These are phyloP conservation scores for Gynostemma pentaphyllum DNA, from an alignment of 306 rosid genomes.

Conservation along the genomic window DNA sequence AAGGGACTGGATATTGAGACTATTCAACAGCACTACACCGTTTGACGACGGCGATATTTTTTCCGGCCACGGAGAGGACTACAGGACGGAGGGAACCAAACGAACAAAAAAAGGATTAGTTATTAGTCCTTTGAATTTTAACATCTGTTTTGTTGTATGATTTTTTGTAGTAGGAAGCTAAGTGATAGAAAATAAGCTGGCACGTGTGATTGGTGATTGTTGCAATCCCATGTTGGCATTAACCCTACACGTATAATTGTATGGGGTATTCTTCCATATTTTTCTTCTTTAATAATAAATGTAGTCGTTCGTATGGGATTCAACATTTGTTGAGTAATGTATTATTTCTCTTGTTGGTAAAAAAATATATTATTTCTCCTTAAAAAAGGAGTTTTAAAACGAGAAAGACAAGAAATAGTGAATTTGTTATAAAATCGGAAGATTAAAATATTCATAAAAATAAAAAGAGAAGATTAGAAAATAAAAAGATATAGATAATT, in stretches of 20 bases:
- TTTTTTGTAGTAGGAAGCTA: background rate
- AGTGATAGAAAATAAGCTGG: constrained; percentile 2
- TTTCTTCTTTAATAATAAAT: background rate
- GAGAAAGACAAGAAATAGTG: too few relatives aligned
- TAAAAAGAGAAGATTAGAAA: too few relatives aligned
- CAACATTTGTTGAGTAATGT: too few relatives aligned
- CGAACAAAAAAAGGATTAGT: background rate
- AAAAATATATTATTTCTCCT: too few relatives aligned
- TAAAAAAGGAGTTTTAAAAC: too few relatives aligned
- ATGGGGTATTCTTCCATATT: background rate
- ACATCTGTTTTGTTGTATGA: constrained; percentile 1
- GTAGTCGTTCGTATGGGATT: too few relatives aligned
- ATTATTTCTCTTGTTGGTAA: too few relatives aligned
- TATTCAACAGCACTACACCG: constrained; percentile 83
- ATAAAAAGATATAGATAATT: too few relatives aligned
- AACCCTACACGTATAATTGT: background rate
- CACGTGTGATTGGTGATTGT: constrained; percentile 2
- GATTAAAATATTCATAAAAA: too few relatives aligned
- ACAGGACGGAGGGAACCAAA: background rate
- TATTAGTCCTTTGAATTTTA: background rate
- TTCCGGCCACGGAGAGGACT: background rate
- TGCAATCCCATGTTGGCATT: background rate
- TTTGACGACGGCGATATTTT: constrained; percentile 8
- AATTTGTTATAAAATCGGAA: background rate
- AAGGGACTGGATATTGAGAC: constrained; percentile 88